A percentile compares a stretch with the other conserved stretches of the same genome.
Evolutionary conservation across 208 protist species (phyloP).

Genomic region (Zelonia costaricensis): DNA sequence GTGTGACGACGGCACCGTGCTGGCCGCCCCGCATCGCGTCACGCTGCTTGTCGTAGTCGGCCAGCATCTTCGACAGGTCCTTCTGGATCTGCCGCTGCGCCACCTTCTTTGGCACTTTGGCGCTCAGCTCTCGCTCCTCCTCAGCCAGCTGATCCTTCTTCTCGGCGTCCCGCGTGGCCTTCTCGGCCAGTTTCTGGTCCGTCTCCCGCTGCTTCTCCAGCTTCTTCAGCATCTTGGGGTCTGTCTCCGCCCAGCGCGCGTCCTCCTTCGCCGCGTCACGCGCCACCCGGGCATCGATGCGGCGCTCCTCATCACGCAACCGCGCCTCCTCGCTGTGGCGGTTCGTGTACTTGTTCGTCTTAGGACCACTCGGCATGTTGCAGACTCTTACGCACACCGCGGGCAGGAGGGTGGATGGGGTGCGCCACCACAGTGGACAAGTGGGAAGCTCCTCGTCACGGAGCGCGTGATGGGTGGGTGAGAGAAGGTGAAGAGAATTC

Average conservation of each 20-base stretch:
- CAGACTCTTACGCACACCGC: too few relatives aligned
- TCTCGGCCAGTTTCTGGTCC: slow-evolving; percentile 59
- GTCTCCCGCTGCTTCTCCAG: slow-evolving; percentile 64
- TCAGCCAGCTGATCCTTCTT: slow-evolving; percentile 68
- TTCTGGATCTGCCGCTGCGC: slow-evolving; percentile 80
- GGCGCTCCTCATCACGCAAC: slow-evolving; percentile 66
- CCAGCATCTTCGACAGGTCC: slow-evolving; percentile 83
- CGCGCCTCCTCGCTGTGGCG: slow-evolving; percentile 85
- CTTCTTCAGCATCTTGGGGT: slow-evolving; percentile 61
- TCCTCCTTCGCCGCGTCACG: slow-evolving; percentile 56
- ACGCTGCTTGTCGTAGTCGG: slow-evolving; percentile 76
- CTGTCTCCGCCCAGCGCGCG: slow-evolving; percentile 71
- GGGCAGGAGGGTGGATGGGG: too few relatives aligned
- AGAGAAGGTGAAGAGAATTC: too few relatives aligned
- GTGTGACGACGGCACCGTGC: slow-evolving; percentile 30
- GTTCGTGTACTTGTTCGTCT: slow-evolving; percentile 85
- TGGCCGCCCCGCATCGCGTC: slow-evolving; percentile 33
- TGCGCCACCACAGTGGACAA: neutral
- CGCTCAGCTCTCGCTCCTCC: slow-evolving; percentile 69
- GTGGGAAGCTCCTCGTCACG: too few relatives aligned
- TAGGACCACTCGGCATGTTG: slow-evolving; percentile 84
- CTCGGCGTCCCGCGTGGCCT: slow-evolving; percentile 52
- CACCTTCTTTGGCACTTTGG: slow-evolving; percentile 75
- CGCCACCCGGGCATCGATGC: slow-evolving; percentile 24
- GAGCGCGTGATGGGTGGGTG: too few relatives aligned